These are phyloP conservation scores for Cyanidium caldarium DNA, from an alignment of 23 red algal species.

Conservation along the genomic window DNA sequence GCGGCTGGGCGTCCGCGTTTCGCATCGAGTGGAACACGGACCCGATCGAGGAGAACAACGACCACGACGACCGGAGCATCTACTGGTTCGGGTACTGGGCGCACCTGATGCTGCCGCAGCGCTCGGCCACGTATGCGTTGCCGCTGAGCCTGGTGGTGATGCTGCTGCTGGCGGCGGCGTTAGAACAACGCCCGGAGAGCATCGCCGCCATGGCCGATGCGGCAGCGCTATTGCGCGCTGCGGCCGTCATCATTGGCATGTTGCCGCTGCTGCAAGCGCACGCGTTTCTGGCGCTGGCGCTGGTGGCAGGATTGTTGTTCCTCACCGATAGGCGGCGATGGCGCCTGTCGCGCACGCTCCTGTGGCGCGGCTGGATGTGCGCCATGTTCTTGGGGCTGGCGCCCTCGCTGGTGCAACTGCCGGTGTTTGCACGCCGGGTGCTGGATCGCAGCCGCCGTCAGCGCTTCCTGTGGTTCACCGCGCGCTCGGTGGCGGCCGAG, in stretches of 20 bases:
- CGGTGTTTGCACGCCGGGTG: neutral
- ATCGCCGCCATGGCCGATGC: too few species aligned
- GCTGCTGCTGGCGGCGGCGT: neutral
- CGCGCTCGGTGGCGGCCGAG: neutral
- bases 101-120: neutral
- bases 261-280: constrained; percentile 1
- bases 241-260: neutral
- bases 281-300: neutral
- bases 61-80: neutral
- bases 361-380: neutral
- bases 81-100: neutral
- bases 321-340: neutral
- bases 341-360: neutral
- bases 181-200: neutral
- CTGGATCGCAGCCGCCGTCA: neutral
- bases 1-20: neutral
- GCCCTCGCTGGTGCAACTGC: neutral
- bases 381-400: neutral
- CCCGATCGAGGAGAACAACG: neutral
- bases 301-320: neutral
- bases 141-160: neutral
- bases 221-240: too few species aligned
- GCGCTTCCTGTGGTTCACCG: neutral
- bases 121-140: neutral
- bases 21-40: neutral